Conservation (phyloP, 768 basidiomycete genomes). For the Lentinula aciculospora region DNA sequence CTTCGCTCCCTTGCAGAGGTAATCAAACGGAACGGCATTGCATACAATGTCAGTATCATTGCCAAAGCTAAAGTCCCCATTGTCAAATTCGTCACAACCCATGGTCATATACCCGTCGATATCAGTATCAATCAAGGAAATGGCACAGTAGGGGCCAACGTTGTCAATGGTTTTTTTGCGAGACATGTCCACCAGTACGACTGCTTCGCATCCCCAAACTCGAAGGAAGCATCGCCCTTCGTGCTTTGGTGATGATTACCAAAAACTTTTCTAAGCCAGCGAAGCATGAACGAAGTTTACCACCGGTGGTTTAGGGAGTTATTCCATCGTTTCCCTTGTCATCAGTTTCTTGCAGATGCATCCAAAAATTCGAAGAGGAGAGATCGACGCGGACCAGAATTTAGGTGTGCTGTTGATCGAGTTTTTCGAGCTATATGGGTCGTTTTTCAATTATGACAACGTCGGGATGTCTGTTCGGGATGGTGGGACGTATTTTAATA, state of each 20-base stretch:
- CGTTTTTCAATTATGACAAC: conserved; percentile 86
- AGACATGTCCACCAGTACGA: conserved; percentile 1
- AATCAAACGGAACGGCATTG: conserved; percentile 69
- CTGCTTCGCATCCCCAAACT: conserved; percentile 67
- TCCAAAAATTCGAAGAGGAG: conserved; percentile 84
- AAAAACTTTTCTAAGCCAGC: conserved; percentile 87
- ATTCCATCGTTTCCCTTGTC: conserved; percentile 89
- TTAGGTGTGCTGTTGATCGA: conserved; percentile 94
- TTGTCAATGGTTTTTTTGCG: conserved; percentile 2
- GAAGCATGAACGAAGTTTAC: conserved; percentile 97
- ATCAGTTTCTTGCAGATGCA: conserved; percentile 97
- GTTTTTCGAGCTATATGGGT: conserved; percentile 95
- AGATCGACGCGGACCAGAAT: conserved; percentile 84
- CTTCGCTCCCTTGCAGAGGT: conserved; percentile 75
- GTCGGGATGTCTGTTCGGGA: conserved; percentile 84
- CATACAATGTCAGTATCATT: conserved; percentile 79
- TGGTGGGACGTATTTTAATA: conserved; percentile 87
- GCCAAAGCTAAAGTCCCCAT: conserved; percentile 95
- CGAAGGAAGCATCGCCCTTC: conserved; percentile 70
- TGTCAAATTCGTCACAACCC: conserved; percentile 80
- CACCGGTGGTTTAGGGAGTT: conserved; percentile 92
- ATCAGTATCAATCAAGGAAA: conserved; percentile 5
- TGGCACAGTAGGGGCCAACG: neutral
- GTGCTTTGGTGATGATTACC: conserved; percentile 78
- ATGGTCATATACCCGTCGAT: conserved; percentile 16